These are phyloP conservation scores for Fraxinus pennsylvanica DNA, from an alignment of 257 asterid species.

Conservation along the genomic window DNA sequence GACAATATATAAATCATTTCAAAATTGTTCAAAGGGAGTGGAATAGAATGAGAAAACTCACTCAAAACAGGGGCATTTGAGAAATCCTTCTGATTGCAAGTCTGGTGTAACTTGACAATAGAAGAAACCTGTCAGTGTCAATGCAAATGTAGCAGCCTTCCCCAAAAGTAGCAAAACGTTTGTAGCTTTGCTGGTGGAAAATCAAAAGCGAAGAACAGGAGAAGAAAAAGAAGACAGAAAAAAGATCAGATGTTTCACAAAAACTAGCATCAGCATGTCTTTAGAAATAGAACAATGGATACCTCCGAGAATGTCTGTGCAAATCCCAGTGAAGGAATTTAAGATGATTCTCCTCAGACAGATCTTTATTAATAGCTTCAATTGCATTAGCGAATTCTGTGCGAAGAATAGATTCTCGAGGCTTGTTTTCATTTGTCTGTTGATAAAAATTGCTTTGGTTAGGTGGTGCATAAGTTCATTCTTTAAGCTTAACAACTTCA, in stretches of 20 bases:
- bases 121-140: slow-evolving; percentile 85
- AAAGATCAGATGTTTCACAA: slow-evolving; percentile 26
- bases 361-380: slow-evolving; percentile 60
- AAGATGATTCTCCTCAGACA: slow-evolving; percentile 58
- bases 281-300: slow-evolving; percentile 12
- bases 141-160: slow-evolving; percentile 87
- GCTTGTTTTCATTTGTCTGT: slow-evolving; percentile 75
- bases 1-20: slow-evolving; percentile 1
- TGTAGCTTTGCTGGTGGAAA: slow-evolving; percentile 72
- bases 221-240: slow-evolving; percentile 22
- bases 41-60: slow-evolving; percentile 45
- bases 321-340: slow-evolving; percentile 81
- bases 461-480: slow-evolving; percentile 19
- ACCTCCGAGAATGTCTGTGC: slow-evolving; percentile 62
- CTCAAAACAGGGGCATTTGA: slow-evolving; percentile 58
- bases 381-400: slow-evolving; percentile 73
- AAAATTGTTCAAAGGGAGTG: slow-evolving; percentile 20
- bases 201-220: slow-evolving; percentile 1
- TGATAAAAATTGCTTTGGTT: slow-evolving; percentile 26
- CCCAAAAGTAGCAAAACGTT: slow-evolving; percentile 82
- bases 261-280: neutral
- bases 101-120: slow-evolving; percentile 64
- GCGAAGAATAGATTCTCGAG: slow-evolving; percentile 81
- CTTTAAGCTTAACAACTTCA: slow-evolving; percentile 5
- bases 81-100: slow-evolving; percentile 51